A percentile compares a stretch with the other conserved stretches of the same genome.
Evolutionary conservation across 1,284 basidiomycete genomes (phyloP).

Genomic region (Ganoderma sp.): DNA sequence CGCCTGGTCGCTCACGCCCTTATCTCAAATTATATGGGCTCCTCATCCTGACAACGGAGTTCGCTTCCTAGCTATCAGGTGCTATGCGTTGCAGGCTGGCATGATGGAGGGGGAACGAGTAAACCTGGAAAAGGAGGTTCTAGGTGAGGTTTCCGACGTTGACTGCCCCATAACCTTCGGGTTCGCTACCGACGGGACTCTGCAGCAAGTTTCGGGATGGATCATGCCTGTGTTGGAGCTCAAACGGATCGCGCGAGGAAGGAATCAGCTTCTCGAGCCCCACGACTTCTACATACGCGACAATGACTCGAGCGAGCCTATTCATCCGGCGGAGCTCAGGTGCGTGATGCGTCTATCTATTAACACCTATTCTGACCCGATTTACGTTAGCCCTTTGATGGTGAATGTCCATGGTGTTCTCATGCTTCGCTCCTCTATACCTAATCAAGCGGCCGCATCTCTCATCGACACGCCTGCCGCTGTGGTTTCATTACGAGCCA

Average conservation of each 20-base stretch:
- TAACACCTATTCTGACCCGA: constrained; percentile 11
- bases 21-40: constrained; percentile 62
- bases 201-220: constrained; percentile 73
- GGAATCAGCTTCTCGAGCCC: constrained; percentile 53
- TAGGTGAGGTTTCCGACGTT: constrained; percentile 61
- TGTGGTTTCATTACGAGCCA: constrained; percentile 59
- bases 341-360: constrained; percentile 42
- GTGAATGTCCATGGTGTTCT: constrained; percentile 71
- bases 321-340: constrained; percentile 59
- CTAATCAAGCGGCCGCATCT: constrained; percentile 36
- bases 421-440: constrained; percentile 51
- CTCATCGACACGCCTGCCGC: constrained; percentile 77
- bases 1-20: constrained; percentile 69
- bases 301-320: constrained; percentile 42
- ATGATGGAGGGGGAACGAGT: constrained; percentile 80
- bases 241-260: constrained; percentile 60
- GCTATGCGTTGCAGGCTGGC: constrained; percentile 74
- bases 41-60: constrained; percentile 67
- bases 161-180: constrained; percentile 66
- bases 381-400: constrained; percentile 52
- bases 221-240: constrained; percentile 74
- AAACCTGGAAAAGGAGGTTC: constrained; percentile 61
- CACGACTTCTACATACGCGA: constrained; percentile 55
- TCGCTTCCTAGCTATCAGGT: constrained; percentile 75
- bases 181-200: constrained; percentile 49